phyloP scores from a whole-genome alignment of 106 monocot species.

The Dendrobium officinale region DNA sequence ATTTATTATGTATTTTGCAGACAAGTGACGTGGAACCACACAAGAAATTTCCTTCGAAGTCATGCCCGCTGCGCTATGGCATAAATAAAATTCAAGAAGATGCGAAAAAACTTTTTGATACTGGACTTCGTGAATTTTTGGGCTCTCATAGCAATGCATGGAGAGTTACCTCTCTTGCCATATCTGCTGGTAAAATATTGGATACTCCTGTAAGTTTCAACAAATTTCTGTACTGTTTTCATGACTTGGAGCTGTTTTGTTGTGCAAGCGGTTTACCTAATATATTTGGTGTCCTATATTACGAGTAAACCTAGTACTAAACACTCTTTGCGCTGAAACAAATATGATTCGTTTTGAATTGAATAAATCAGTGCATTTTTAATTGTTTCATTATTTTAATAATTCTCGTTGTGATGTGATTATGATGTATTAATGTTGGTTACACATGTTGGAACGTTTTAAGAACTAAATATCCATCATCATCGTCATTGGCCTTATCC shows the following conservation, averaged over 20 bases:
- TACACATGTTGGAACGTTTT: not conserved
- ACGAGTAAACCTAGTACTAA: not conserved
- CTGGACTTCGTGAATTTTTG: conserved; percentile 68
- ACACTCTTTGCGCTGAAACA: not conserved
- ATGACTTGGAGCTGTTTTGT: not conserved
- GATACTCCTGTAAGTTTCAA: conserved; percentile 67
- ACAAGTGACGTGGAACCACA: conserved; percentile 31
- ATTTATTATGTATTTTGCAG: conserved; percentile 27
- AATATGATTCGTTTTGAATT: not conserved
- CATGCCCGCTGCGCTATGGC: conserved; percentile 84
- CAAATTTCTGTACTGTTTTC: conserved; percentile 1
- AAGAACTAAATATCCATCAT: not conserved
- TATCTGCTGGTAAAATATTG: conserved; percentile 90
- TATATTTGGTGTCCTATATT: not conserved
- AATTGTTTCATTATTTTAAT: conserved; percentile 1
- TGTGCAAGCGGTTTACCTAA: not conserved
- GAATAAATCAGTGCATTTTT: not conserved
- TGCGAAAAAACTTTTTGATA: conserved; percentile 79
- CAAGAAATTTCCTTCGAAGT: conserved; percentile 93
- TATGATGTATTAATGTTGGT: not conserved
- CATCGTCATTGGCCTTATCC: not conserved
- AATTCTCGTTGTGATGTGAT: not conserved
- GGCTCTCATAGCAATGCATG: conserved; percentile 44
- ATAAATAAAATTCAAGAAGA: conserved; percentile 89
- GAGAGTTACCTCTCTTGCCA: conserved; percentile 80